Percentiles rank a stretch among this genome's conserved stretches.
These are phyloP conservation scores for Hyaloperonospora brassicae DNA, from an alignment of 352 stramenopile species.

Conservation along the genomic window DNA sequence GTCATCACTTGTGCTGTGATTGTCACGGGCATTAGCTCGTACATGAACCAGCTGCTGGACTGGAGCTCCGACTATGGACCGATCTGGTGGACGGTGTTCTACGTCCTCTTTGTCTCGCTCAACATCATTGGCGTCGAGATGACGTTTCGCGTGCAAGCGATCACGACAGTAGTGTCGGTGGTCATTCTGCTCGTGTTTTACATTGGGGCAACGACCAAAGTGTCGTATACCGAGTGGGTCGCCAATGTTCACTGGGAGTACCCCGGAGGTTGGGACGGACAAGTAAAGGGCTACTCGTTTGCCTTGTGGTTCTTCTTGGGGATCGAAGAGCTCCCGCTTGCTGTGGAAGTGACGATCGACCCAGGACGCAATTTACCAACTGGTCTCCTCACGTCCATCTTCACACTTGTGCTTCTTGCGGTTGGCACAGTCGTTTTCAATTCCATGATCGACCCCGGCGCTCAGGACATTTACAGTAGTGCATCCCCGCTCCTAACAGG, in stretches of 20 bases:
- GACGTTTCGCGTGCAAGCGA: slow-evolving; percentile 56
- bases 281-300: slow-evolving; percentile 54
- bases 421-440: slow-evolving; percentile 63
- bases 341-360: slow-evolving; percentile 59
- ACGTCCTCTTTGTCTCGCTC: slow-evolving; percentile 50
- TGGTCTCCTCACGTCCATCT: slow-evolving; percentile 51
- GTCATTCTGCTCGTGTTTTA: slow-evolving; percentile 60
- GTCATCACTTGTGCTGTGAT: slow-evolving; percentile 54
- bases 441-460: slow-evolving; percentile 53
- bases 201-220: slow-evolving; percentile 41
- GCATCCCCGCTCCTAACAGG: slow-evolving; percentile 45
- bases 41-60: slow-evolving; percentile 49
- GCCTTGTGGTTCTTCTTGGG: slow-evolving; percentile 66
- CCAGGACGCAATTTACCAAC: slow-evolving; percentile 50
- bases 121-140: slow-evolving; percentile 55
- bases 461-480: slow-evolving; percentile 33
- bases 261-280: slow-evolving; percentile 36
- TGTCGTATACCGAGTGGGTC: slow-evolving; percentile 56
- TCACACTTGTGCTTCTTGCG: slow-evolving; percentile 37
- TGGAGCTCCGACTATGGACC: slow-evolving; percentile 32
- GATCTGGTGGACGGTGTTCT: slow-evolving; percentile 57
- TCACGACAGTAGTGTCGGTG: slow-evolving; percentile 48
- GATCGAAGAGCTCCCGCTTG: slow-evolving; percentile 58
- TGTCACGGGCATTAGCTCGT: slow-evolving; percentile 57
- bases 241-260: slow-evolving; percentile 38